These are phyloP conservation scores for Citrus inodora DNA, from an alignment of 345 rosid genomes.

Conservation along the genomic window DNA sequence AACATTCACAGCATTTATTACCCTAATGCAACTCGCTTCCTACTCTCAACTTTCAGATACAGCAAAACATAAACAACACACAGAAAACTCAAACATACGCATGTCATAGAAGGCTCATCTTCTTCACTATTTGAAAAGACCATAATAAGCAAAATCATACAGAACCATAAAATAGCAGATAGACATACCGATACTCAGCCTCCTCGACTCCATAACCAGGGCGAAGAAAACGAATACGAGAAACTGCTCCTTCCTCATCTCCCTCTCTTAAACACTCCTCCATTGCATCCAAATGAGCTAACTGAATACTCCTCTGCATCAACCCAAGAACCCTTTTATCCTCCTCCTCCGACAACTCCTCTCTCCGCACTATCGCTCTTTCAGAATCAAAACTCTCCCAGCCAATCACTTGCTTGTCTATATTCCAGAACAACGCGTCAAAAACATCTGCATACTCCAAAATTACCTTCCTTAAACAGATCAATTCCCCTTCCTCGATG, in stretches of 20 bases:
- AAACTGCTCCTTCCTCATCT: conserved; percentile 53
- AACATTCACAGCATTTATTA: not conserved
- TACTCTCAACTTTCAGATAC: not conserved
- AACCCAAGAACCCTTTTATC: conserved; percentile 44
- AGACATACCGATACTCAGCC: conserved; percentile 58
- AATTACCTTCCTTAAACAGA: conserved; percentile 48
- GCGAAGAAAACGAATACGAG: conserved; percentile 64
- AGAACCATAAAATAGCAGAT: not conserved
- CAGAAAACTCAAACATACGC: not conserved
- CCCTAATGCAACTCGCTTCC: not conserved
- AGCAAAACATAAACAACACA: not conserved
- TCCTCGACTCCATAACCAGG: conserved; percentile 68
- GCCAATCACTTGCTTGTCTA: conserved; percentile 57
- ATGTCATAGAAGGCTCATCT: not conserved
- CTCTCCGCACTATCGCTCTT: conserved; percentile 40
- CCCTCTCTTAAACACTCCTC: conserved; percentile 36
- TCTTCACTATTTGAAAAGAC: not conserved
- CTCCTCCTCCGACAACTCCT: conserved; percentile 38
- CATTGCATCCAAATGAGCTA: conserved; percentile 74
- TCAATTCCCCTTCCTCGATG: conserved; percentile 49
- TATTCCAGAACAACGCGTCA: conserved; percentile 65
- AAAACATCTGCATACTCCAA: conserved; percentile 65
- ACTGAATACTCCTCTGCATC: conserved; percentile 61
- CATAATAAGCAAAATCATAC: not conserved
- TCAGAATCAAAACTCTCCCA: conserved; percentile 39